Evolutionary conservation across 2,329 filamentous ascomycete species (phyloP), one percentile per base, ranked within the genome.

Genomic region (Stemphylium vesicarium): DNA sequence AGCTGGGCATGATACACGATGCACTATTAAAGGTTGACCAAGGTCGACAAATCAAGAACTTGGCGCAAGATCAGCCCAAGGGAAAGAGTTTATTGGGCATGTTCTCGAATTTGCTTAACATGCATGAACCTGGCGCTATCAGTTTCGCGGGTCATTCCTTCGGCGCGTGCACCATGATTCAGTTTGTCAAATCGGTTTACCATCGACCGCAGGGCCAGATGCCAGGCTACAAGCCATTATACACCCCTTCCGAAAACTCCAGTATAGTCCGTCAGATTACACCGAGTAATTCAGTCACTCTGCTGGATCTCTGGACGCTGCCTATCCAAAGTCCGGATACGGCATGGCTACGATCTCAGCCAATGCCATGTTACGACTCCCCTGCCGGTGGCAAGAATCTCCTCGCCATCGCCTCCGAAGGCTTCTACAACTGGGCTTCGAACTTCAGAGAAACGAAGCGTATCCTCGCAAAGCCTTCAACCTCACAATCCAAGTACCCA

Each of bases 221-320:
- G 2, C 64, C 72, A 26, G 82, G 84, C 58, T 78, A 80, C 45
- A 79, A 78, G 22, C 84, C 88, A 0, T 79, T 94, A 0, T 92
- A 88, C 71, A 76, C 73, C 0, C 89, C 90, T 0, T 75, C 77
- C 1, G 69, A 77, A 5, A 77, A 80, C 40, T 88, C 86, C 0
- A 75, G 79, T 0, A 79, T 95, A 20, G 77, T 82, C 36, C 72
- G 74, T 2, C 91, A 94, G 71, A 84, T 96, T 59, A 92, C 88
- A 0, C 82, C 87, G 1, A 78, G 80, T 37, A 89, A 85, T 8
- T 83, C 89, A 0, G 78, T 87, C 1, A 82, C 91, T 53, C 79
- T 96, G 1, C 83, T 96, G 9, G 92, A 96, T 66, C 86, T 92
- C 77, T 96, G 91, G 91, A 88, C 87, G 57, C 82, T 93, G 60